Evolutionary conservation across 495 filamentous ascomycete species (phyloP).

Genomic region (Daldinia childiae): DNA sequence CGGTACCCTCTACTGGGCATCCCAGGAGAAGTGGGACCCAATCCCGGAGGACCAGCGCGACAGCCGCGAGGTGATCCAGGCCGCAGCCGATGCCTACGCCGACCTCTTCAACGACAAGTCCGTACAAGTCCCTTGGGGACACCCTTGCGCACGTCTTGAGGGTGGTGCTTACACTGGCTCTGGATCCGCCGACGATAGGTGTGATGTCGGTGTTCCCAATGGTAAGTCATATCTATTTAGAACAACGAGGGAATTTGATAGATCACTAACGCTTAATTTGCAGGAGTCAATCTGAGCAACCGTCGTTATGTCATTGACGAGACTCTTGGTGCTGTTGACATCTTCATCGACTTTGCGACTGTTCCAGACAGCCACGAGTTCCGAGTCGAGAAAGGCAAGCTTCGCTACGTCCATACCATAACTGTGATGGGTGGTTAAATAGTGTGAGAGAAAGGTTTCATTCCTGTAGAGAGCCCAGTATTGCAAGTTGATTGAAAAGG

Average conservation of each 20-base stretch:
- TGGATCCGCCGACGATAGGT: constrained; percentile 48
- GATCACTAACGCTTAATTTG: constrained; percentile 21
- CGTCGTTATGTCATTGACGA: constrained; percentile 64
- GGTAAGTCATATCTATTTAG: constrained; percentile 32
- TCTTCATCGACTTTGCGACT: constrained; percentile 56
- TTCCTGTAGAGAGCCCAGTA: background rate
- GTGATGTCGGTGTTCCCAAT: constrained; percentile 52
- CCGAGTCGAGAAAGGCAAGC: constrained; percentile 58
- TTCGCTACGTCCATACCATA: constrained; percentile 60
- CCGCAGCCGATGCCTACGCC: constrained; percentile 60
- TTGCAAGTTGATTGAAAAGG: background rate
- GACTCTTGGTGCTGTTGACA: constrained; percentile 56
- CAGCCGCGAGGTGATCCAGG: constrained; percentile 56
- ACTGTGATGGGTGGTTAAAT: constrained; percentile 50
- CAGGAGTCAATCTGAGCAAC: constrained; percentile 50
- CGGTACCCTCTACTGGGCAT: constrained; percentile 57
- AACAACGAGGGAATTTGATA: background rate
- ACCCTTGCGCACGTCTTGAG: constrained; percentile 58
- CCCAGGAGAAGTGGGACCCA: constrained; percentile 53
- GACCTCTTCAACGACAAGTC: constrained; percentile 57
- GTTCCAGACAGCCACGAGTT: constrained; percentile 62
- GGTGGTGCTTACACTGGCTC: constrained; percentile 57
- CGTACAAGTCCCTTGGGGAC: constrained; percentile 60
- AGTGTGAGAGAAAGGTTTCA: background rate
- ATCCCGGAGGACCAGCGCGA: constrained; percentile 57